Evolutionary conservation across 2,329 filamentous ascomycete genomes (phyloP), one percentile per base, ranked within the genome.

Genomic region (Curvularia hawaiiensis): DNA sequence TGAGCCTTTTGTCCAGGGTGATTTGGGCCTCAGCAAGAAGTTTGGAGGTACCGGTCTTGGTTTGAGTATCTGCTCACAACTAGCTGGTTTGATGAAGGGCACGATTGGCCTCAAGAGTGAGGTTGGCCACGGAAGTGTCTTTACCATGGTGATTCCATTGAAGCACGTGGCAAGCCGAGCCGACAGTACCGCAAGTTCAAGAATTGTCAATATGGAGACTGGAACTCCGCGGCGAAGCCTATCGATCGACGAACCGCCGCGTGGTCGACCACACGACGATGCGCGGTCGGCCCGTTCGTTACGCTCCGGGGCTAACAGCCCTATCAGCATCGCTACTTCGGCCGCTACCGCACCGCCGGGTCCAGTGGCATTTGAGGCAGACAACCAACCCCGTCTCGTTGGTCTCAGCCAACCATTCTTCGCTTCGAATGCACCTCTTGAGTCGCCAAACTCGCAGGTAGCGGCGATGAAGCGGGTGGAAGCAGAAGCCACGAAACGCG

Each of bases 1-100:
- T 72, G 93, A 97, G 74, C 93, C 93, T 0, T 97, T 97, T 70
- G 90, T 97, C 0, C 93, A 97, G 75, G 93, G 90, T n/a, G 92
- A 97, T 71, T 79, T 95, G 1, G 90, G 92, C 0, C 79, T 97
- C 16, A 96, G 90, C 79, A 96, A 92, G 75, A 95, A 95, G 70
- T 96, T 89, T 71, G 92, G 92, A 18, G 93, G 93, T 16, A 97
- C 93, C 1, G 93, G 93, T 4, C 80, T 97, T 1, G 93, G 93
- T 1, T 76, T 97, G 53, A 94, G 90, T 69, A 97, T 97, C 67
- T 96, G 92, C 77, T 89, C 91, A 20, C 93, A 97, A 73, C 80
- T 97, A 38, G 90, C 92, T 3, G 86, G 82, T 16, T 79, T 97
- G 16, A 96, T 97, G 91, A 88, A 88, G 49, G 93, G 93, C 10